Percentiles rank a stretch among this genome's conserved stretches.
Conservation (phyloP, 2,329 filamentous ascomycete species). For the Fusarium oxysporum region DNA sequence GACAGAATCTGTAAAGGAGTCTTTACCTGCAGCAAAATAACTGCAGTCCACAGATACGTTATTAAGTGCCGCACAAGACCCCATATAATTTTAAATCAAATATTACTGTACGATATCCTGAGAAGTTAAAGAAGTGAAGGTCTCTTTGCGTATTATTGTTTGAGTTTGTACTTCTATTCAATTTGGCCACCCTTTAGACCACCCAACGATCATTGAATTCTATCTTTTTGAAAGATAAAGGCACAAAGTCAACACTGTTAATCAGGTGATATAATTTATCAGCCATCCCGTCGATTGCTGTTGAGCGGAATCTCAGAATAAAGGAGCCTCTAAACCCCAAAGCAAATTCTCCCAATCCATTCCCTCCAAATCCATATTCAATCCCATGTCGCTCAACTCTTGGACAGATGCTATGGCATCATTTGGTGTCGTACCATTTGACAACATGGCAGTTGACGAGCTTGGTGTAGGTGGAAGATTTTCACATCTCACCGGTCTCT, state of each 20-base stretch:
- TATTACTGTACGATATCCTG: background rate
- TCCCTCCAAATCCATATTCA: conserved; percentile 48
- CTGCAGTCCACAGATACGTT: background rate
- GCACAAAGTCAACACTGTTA: background rate
- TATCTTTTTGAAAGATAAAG: background rate
- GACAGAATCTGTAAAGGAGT: conserved; percentile 20
- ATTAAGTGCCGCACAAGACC: background rate
- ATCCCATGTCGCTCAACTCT: conserved; percentile 46
- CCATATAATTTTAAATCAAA: background rate
- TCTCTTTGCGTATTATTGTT: background rate
- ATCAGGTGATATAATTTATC: background rate
- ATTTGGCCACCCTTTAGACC: background rate
- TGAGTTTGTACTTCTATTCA: background rate
- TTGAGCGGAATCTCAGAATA: conserved; percentile 40
- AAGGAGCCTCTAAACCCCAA: conserved; percentile 50
- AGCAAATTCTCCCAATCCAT: conserved; percentile 53
- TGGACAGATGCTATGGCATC: conserved; percentile 34
- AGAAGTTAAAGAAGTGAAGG: background rate
- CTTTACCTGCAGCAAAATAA: conserved; percentile 23
- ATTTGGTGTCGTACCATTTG: conserved; percentile 19
- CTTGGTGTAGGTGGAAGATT: conserved; percentile 47
- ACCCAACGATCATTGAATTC: too few species aligned
- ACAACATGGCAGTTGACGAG: conserved; percentile 37
- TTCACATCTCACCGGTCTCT: background rate
- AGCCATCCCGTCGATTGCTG: background rate